Evolutionary conservation across 2,329 filamentous ascomycete species (phyloP).

Genomic region (Rasamsonia emersonii): DNA sequence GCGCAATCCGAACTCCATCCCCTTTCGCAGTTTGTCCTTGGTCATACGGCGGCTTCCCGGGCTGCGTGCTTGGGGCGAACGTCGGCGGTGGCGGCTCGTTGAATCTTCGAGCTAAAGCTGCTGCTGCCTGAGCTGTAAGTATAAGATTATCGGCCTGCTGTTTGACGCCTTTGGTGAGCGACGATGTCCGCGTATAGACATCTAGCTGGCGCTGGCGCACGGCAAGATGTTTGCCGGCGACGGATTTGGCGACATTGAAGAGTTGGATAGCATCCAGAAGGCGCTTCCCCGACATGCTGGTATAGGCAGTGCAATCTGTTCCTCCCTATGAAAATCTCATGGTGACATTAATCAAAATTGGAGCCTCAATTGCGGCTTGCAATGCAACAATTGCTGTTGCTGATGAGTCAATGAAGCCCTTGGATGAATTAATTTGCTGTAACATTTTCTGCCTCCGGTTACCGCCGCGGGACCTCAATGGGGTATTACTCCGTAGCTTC

Average conservation of each 20-base stretch:
- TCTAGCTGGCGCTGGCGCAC: slow-evolving; percentile 55
- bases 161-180: slow-evolving; percentile 54
- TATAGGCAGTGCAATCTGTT: slow-evolving; percentile 1
- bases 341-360: no score
- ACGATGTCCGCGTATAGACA: slow-evolving; percentile 56
- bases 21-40: no score
- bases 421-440: slow-evolving; percentile 1
- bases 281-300: slow-evolving; percentile 50
- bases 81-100: slow-evolving; percentile 36
- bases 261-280: slow-evolving; percentile 63
- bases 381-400: no score
- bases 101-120: slow-evolving; percentile 50
- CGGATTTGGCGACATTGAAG: slow-evolving; percentile 58
- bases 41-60: slow-evolving; percentile 16
- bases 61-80: slow-evolving; percentile 22
- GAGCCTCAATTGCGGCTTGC: no score
- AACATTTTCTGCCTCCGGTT: slow-evolving; percentile 8
- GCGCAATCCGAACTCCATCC: not conserved
- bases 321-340: no score
- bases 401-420: not conserved
- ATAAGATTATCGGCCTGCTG: slow-evolving; percentile 54
- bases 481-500: not conserved
- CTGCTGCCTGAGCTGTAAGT: slow-evolving; percentile 52
- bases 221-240: slow-evolving; percentile 55
- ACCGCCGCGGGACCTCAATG: slow-evolving; percentile 5